Evolutionary conservation across 345 rosid genomes (phyloP), one percentile per base, ranked within the genome.

Genomic region (Dovyalis caffra): DNA sequence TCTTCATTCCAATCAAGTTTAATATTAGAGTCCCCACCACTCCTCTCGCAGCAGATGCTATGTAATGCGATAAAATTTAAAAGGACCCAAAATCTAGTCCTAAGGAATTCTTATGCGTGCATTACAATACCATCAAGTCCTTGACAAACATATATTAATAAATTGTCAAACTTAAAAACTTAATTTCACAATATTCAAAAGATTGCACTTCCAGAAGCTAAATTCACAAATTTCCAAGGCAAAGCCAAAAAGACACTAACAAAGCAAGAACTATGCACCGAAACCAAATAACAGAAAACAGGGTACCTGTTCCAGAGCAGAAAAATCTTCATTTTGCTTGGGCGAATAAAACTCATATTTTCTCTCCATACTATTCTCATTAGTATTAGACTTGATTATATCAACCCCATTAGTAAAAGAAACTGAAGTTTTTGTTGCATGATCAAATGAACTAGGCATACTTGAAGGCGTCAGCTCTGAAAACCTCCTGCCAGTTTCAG

Each of bases 251-350:
- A 63, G 58, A n/a, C 69, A 60, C 61, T 45, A 53, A 26, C 33
- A 31, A 37, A 16, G 15, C 57, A 33, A 33, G 58, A 6, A 32
- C 29, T 45, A 35, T 37, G 58, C 28, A 23, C 9, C 6, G 29
- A 65, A 8, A 32, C 25, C 18, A 34, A 26, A 33, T 37, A 14
- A 15, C n/a, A 70, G 28, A 38, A 60, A 61, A 61, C 45, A 51
- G 38, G 60, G 20, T 77, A 96, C 99, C 95, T 96, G 99, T 79
- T 96, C 99, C 85, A 96, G 80, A 76, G 97, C 87, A 79, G 89
- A 70, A 86, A 96, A 92, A 86, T 93, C 98, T 78, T 91, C 98
- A 78, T 90, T 86, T 66, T 88, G 90, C 71, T 87, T 90, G 65
- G 85, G 81, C 78, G 85, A 71, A 74, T 81, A 88, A 78, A 83